Percentiles rank a stretch among this genome's conserved stretches.
Conservation (phyloP, 805 yeast genomes). For the Trichomonascus vanleenenianus region DNA sequence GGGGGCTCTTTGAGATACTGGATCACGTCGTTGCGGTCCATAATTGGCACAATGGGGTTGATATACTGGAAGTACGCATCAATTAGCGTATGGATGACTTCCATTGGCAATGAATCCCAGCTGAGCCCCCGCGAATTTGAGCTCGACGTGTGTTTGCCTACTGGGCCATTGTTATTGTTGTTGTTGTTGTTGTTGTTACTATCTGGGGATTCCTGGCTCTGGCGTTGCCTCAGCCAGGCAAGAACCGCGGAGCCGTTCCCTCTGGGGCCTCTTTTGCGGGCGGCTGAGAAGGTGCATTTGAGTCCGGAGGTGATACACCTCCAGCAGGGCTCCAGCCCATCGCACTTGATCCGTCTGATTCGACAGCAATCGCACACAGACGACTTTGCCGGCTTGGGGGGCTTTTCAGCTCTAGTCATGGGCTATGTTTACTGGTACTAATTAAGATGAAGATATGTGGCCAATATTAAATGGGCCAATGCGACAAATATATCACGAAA, state of each 20-base stretch:
- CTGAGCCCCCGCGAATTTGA: neutral
- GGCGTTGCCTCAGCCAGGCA: conserved; percentile 2
- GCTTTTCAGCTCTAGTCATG: too few relatives aligned
- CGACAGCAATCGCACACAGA: conserved; percentile 7
- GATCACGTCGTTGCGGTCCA: conserved; percentile 1
- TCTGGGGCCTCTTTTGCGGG: conserved; percentile 6
- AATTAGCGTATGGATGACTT: neutral
- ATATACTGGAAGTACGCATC: conserved; percentile 8
- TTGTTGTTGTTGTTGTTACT: neutral
- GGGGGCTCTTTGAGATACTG: conserved; percentile 1
- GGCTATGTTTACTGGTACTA: too few relatives aligned
- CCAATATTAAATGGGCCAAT: too few relatives aligned
- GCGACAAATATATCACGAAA: too few relatives aligned
- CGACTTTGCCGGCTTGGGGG: too few relatives aligned
- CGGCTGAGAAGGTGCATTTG: conserved; percentile 2
- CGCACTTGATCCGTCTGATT: conserved; percentile 6
- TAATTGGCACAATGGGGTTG: conserved; percentile 8
- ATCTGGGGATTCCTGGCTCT: neutral
- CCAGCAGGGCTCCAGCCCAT: conserved; percentile 7
- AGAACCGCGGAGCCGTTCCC: conserved; percentile 5
- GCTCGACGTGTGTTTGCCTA: neutral
- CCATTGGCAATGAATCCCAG: conserved; percentile 3
- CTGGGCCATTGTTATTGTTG: neutral
- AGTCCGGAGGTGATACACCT: conserved; percentile 7
- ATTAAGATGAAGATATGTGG: too few relatives aligned